A percentile compares a stretch with the other conserved stretches of the same genome.
Evolutionary conservation across 768 basidiomycete genomes (phyloP).

Genomic region (Hericium alpestre): DNA sequence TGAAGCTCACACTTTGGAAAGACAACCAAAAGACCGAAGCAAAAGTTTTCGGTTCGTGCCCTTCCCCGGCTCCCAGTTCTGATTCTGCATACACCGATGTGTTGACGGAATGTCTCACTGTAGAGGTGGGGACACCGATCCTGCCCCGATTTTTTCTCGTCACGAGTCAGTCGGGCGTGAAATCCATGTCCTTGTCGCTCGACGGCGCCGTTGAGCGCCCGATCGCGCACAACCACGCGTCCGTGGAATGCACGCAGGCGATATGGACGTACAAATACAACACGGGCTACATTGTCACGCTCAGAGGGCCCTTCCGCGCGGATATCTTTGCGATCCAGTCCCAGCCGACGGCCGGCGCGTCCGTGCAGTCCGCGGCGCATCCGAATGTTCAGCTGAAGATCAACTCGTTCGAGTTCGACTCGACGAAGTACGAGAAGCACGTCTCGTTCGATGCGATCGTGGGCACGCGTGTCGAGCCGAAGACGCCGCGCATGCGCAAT

Average conservation of each 20-base stretch:
- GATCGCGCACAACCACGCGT: slow-evolving; percentile 31
- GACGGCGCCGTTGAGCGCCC: slow-evolving; percentile 67
- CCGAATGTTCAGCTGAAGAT: slow-evolving; percentile 42
- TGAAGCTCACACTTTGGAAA: slow-evolving; percentile 83
- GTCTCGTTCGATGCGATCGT: slow-evolving; percentile 54
- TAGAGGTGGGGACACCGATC: slow-evolving; percentile 74
- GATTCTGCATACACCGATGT: background rate
- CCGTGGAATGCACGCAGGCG: slow-evolving; percentile 64
- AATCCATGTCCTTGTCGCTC: slow-evolving; percentile 69
- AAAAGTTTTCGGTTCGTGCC: slow-evolving; percentile 66
- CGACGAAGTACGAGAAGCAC: slow-evolving; percentile 62
- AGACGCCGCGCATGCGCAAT: slow-evolving; percentile 13
- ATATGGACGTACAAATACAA: slow-evolving; percentile 75
- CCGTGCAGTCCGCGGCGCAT: slow-evolving; percentile 8
- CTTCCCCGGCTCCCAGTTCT: background rate
- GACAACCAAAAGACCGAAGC: slow-evolving; percentile 71
- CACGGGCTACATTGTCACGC: slow-evolving; percentile 70
- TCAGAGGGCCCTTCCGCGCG: slow-evolving; percentile 64
- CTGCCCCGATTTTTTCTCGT: slow-evolving; percentile 79
- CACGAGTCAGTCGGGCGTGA: slow-evolving; percentile 75
- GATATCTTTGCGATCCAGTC: slow-evolving; percentile 36
- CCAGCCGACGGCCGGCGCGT: slow-evolving; percentile 5
- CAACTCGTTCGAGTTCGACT: slow-evolving; percentile 65
- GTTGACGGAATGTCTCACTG: background rate
- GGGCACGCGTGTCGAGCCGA: slow-evolving; percentile 35